phyloP scores from a whole-genome alignment of 2,329 filamentous ascomycete genomes.

The Parasarocladium wereldwijsianum region DNA sequence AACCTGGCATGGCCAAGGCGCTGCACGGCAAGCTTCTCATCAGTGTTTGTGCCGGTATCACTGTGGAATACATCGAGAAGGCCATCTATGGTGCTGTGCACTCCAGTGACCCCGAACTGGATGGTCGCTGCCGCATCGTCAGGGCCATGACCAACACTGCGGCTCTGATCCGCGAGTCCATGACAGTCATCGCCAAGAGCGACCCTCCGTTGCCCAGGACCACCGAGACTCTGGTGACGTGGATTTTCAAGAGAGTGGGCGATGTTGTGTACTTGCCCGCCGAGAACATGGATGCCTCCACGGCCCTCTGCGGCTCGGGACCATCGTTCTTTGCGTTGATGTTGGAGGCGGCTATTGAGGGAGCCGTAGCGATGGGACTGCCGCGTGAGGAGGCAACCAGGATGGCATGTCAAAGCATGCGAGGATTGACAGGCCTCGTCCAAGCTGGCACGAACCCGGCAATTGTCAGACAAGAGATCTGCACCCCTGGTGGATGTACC shows the following conservation, averaged over 20 bases:
- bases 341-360: constrained; percentile 62
- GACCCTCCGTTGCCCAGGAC: constrained; percentile 40
- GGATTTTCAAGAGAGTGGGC: constrained; percentile 66
- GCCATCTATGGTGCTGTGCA: constrained; percentile 44
- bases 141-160: constrained; percentile 80
- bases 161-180: constrained; percentile 61
- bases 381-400: constrained; percentile 56
- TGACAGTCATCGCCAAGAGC: constrained; percentile 62
- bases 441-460: constrained; percentile 62
- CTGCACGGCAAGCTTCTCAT: constrained; percentile 69
- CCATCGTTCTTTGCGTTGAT: constrained; percentile 66
- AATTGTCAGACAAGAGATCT: constrained; percentile 60
- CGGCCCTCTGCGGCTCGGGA: constrained; percentile 59
- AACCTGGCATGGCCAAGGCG: constrained; percentile 54
- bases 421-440: constrained; percentile 55
- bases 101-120: constrained; percentile 26
- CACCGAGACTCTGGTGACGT: constrained; percentile 46
- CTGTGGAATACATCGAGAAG: constrained; percentile 50
- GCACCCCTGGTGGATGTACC: constrained; percentile 63
- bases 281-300: constrained; percentile 55
- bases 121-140: constrained; percentile 48
- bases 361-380: constrained; percentile 65
- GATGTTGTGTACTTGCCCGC: constrained; percentile 54
- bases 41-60: constrained; percentile 67
- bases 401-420: constrained; percentile 71